These are phyloP conservation scores for barrel medic (Medicago truncatula) DNA, from an alignment of 306 rosid species.

Conservation along the genomic window DNA sequence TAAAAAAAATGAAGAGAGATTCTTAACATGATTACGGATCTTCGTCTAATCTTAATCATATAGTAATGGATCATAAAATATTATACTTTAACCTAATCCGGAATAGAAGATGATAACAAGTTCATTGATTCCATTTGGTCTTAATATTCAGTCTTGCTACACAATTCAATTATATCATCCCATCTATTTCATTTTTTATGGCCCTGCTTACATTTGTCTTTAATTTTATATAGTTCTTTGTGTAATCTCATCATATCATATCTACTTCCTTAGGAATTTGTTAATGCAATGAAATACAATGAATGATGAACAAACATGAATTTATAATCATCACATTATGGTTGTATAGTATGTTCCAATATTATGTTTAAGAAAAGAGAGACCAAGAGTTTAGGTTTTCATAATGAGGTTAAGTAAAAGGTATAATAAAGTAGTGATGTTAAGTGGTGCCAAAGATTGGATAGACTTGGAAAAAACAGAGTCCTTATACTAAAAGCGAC, in stretches of 20 bases:
- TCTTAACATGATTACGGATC: no score
- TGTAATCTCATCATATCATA: slow-evolving; percentile 26
- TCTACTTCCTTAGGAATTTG: slow-evolving; percentile 24
- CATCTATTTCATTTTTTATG: background rate
- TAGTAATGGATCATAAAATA: no score
- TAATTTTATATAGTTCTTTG: slow-evolving; percentile 16
- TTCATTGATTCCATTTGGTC: no score
- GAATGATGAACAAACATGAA: slow-evolving; percentile 14
- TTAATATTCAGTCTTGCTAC: no score
- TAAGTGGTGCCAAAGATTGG: slow-evolving; percentile 39
- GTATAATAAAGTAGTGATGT: slow-evolving; percentile 25
- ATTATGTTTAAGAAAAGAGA: slow-evolving; percentile 25
- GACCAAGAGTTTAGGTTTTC: slow-evolving; percentile 19
- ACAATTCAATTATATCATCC: no score
- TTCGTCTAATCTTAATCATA: no score
- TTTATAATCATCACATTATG: slow-evolving; percentile 26
- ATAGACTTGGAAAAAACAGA: slow-evolving; percentile 44
- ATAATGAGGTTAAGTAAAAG: slow-evolving; percentile 37
- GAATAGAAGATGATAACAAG: no score
- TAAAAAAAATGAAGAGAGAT: no score
- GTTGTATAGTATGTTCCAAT: slow-evolving; percentile 3
- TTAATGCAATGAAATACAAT: slow-evolving; percentile 36
- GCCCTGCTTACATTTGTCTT: slow-evolving; percentile 16
- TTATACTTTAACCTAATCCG: no score
- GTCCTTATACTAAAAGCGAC: slow-evolving; percentile 35